Base-by-base conservation (phyloP, 2,329 filamentous ascomycete genomes). In the Microdochium paspali region DNA sequence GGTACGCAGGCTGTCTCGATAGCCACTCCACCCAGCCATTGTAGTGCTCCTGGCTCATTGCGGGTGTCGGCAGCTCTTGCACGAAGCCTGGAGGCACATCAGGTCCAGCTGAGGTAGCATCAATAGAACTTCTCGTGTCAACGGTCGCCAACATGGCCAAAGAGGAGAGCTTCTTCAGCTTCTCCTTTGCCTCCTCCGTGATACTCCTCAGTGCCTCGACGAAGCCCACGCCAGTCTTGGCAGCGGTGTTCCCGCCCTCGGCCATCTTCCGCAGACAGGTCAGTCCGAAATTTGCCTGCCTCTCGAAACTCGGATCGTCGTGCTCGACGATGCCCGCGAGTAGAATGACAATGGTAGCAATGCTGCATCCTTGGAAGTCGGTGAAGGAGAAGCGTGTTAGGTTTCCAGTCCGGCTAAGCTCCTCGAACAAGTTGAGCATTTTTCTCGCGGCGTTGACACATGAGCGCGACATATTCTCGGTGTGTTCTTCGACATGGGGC, bases 351-450 rank as follows among this genome's bases (percentile, higher is more conserved):
- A 66, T 66, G 2, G 61, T 66, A 3, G 64, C 64, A 15, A 62
- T 65, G 31, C 64, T 66, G 48, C 64, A 66, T 12, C 62, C 64
- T 45, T 67, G 64, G 21, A 67, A 66, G 50, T 67, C 64, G 4
- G 64, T 65, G 44, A 67, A 67, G 0, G 64, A 66, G 44, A 67
- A 66, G 0, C 59, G 57, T 2, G 61, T 60, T n/a, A 62, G 59
- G 9, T 64, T 64, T 3, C 56, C 54, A 2, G 54, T 61, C 2
- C 44, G 47, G 2, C 48, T 53, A 15, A 66, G 44, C 2, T 47
- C 57, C 40, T 65, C 61, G 24, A 66, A 65, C 0, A 66, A 50
- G 12, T 51, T 51, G 1, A 66, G 55, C 15, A 62, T 52, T 44
- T 65, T 64, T 20, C 53, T 58, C 4, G 58, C 62, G 2, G 63